phyloP scores from a whole-genome alignment of 352 stramenopile species.

The Pythium inflatum region DNA sequence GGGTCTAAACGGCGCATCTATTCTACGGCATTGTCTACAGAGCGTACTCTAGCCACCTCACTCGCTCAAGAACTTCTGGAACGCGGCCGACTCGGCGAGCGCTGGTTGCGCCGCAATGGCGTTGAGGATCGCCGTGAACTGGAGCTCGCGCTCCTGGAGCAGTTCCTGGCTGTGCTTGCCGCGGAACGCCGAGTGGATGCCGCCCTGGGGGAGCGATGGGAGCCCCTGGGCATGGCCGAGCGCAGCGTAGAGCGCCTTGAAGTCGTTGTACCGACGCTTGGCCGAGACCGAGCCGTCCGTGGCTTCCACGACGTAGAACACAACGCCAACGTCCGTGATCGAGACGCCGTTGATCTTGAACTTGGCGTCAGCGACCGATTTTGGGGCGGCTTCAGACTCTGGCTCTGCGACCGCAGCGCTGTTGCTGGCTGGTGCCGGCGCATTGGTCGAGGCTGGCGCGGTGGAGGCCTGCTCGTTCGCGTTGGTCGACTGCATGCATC shows the following conservation, averaged over 20 bases:
- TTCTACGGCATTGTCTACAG: too few relatives aligned
- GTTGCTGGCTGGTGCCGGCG: constrained; percentile 56
- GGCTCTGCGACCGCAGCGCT: constrained; percentile 23
- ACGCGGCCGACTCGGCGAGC: constrained; percentile 49
- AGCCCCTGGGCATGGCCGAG: constrained; percentile 41
- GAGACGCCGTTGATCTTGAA: constrained; percentile 54
- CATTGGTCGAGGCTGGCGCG: constrained; percentile 31
- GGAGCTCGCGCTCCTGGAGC: constrained; percentile 63
- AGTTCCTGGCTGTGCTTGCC: constrained; percentile 57
- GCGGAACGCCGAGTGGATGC: constrained; percentile 52
- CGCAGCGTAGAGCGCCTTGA: constrained; percentile 67
- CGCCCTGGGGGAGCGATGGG: constrained; percentile 56
- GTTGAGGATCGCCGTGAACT: constrained; percentile 71
- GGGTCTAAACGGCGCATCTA: too few relatives aligned
- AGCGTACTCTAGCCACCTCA: too few relatives aligned
- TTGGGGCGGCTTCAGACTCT: constrained; percentile 20
- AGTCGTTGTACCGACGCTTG: constrained; percentile 85
- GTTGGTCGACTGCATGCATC: constrained; percentile 74
- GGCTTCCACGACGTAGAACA: constrained; percentile 71
- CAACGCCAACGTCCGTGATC: constrained; percentile 66
- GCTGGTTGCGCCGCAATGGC: constrained; percentile 56
- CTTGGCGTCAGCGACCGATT: constrained; percentile 8
- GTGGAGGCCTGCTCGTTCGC: constrained; percentile 37
- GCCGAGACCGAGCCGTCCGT: constrained; percentile 39
- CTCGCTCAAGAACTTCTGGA: constrained; percentile 50